These are phyloP conservation scores for Podaxis sp. DNA, from an alignment of 768 basidiomycete species.

Conservation along the genomic window DNA sequence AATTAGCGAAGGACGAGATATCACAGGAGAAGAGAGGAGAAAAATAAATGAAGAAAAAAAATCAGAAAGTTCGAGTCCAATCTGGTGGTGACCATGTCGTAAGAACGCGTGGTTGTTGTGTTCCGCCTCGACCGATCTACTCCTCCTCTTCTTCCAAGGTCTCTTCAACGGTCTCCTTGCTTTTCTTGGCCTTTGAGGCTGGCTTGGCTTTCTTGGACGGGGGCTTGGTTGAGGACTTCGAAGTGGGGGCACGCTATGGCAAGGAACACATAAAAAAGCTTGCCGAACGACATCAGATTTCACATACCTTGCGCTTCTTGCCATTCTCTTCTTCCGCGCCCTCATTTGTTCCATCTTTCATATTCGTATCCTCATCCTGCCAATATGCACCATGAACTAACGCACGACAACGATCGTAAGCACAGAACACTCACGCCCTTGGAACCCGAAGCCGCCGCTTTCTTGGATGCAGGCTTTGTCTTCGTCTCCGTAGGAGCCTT, in stretches of 20 bases:
- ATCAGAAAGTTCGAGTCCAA: not conserved
- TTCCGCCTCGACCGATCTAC: slow-evolving; percentile 4
- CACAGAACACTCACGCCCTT: slow-evolving; percentile 1
- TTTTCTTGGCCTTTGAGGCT: slow-evolving; percentile 44
- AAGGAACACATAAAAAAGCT: not conserved
- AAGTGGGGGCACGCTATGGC: slow-evolving; percentile 31
- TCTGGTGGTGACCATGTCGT: not conserved
- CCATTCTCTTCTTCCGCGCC: slow-evolving; percentile 43
- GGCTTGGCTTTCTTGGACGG: slow-evolving; percentile 48
- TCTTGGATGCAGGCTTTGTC: slow-evolving; percentile 23
- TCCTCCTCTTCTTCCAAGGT: slow-evolving; percentile 36
- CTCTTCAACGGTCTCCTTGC: slow-evolving; percentile 48
- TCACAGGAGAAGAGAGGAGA: slow-evolving; percentile 1
- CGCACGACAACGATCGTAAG: not conserved
- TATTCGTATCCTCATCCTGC: slow-evolving; percentile 41
- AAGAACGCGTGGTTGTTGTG: not conserved
- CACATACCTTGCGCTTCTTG: slow-evolving; percentile 74
- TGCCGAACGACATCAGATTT: not conserved
- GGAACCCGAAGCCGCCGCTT: slow-evolving; percentile 20
- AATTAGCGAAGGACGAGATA: not conserved
- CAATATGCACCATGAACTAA: slow-evolving; percentile 17
- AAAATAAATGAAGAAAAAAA: slow-evolving; percentile 6
- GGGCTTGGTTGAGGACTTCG: slow-evolving; percentile 45
- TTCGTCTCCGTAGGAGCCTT: slow-evolving; percentile 27
- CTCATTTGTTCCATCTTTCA: slow-evolving; percentile 37